Evolutionary conservation across 768 basidiomycete genomes (phyloP).

Genomic region (Lyophyllum decastes): DNA sequence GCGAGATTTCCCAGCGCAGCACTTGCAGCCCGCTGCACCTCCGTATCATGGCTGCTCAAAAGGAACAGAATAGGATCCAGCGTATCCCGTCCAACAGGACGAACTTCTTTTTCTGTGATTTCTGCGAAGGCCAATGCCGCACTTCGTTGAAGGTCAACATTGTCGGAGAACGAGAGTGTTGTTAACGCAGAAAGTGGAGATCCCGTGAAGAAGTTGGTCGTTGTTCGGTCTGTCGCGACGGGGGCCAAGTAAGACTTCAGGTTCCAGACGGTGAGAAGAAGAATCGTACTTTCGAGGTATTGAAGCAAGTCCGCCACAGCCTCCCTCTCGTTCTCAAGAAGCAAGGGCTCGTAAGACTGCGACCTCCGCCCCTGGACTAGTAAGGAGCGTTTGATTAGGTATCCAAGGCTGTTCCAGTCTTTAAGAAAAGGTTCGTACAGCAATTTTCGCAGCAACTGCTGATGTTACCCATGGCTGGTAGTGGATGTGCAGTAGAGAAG

Average conservation of each 20-base stretch:
- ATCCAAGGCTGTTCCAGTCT: slow-evolving; percentile 12
- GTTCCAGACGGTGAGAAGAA: slow-evolving; percentile 1
- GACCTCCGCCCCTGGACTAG: slow-evolving; percentile 81
- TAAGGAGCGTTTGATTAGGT: slow-evolving; percentile 19
- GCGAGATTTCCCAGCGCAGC: slow-evolving; percentile 97
- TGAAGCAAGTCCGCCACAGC: slow-evolving; percentile 97
- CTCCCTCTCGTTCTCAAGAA: slow-evolving; percentile 93
- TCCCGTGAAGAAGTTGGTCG: slow-evolving; percentile 98
- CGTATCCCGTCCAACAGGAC: slow-evolving; percentile 94
- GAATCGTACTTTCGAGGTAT: slow-evolving; percentile 89
- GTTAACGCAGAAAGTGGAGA: slow-evolving; percentile 91
- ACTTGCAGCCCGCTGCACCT: slow-evolving; percentile 97
- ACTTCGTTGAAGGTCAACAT: slow-evolving; percentile 97
- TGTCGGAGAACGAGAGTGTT: slow-evolving; percentile 97
- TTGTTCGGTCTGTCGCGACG: slow-evolving; percentile 78
- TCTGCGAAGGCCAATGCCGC: slow-evolving; percentile 98
- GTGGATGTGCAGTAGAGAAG: background rate
- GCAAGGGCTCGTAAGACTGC: slow-evolving; percentile 83
- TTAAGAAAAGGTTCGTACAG: slow-evolving; percentile 48
- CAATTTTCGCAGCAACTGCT: slow-evolving; percentile 84
- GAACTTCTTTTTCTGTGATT: slow-evolving; percentile 99
- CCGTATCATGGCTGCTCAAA: slow-evolving; percentile 95
- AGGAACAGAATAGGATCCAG: slow-evolving; percentile 98
- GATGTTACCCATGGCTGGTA: slow-evolving; percentile 66
- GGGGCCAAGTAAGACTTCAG: slow-evolving; percentile 7